These are phyloP conservation scores for Lactarius pseudohatsudake DNA, from an alignment of 768 basidiomycete genomes.

Conservation along the genomic window DNA sequence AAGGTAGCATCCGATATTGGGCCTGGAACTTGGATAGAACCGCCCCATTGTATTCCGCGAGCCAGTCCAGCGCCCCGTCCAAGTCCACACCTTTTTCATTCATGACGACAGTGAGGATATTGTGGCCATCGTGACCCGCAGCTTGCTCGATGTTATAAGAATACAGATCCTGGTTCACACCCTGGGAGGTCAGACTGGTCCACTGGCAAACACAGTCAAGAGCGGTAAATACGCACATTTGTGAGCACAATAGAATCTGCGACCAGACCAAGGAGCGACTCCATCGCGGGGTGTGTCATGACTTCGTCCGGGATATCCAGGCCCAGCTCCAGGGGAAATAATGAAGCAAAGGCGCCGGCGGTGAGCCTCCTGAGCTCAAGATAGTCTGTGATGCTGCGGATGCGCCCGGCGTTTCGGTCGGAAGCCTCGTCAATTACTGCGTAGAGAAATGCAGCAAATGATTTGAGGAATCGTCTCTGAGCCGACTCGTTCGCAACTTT, in stretches of 20 bases:
- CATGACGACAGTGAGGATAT: constrained; percentile 45
- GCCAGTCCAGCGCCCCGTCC: constrained; percentile 42
- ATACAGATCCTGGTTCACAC: constrained; percentile 38
- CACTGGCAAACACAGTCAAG: not conserved
- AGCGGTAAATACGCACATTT: constrained; percentile 35
- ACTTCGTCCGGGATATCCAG: constrained; percentile 44
- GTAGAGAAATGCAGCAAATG: constrained; percentile 38
- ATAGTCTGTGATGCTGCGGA: constrained; percentile 43
- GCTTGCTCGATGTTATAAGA: constrained; percentile 44
- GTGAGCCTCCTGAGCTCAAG: constrained; percentile 42
- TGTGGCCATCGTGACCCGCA: constrained; percentile 41
- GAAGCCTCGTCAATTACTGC: constrained; percentile 36
- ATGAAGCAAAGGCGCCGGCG: constrained; percentile 41
- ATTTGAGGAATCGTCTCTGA: constrained; percentile 40
- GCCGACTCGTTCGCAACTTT: constrained; percentile 33
- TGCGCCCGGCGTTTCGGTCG: constrained; percentile 37
- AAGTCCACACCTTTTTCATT: constrained; percentile 37
- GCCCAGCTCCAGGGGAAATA: constrained; percentile 39
- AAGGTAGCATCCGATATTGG: constrained; percentile 36
- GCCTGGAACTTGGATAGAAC: constrained; percentile 38
- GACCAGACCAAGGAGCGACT: constrained; percentile 33
- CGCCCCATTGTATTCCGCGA: constrained; percentile 30
- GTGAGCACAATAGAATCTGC: constrained; percentile 42
- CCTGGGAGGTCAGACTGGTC: not conserved
- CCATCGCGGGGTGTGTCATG: constrained; percentile 41